Evolutionary conservation across 805 yeast species (phyloP), one percentile per base, ranked within the genome.

Genomic region (Nadsonia fulvescens): DNA sequence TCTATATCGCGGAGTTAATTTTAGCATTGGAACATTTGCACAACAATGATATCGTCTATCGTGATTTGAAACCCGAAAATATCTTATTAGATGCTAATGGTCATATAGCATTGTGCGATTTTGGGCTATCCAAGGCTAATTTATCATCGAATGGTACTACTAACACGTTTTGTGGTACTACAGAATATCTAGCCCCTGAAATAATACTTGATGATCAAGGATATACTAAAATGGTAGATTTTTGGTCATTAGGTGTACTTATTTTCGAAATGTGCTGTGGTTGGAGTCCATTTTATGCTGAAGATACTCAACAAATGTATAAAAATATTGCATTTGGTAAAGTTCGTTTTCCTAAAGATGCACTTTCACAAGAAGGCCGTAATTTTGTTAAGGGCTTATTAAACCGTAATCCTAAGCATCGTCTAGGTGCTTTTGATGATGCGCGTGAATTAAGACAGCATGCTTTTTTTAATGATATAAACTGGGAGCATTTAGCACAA

Each of bases 241-340:
- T 89, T 43, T 89, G 98, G 98, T 83, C 96, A 3, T 57, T 89
- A 31, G 98, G 98, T 33, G 98, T 89, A 14, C 58, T 89, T 32
- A 82, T 89, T 23, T 89, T 89, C 52, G 98, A 89, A 56, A 89
- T 89, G 98, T 83, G 96, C 52, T 89, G 96, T 56, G 98, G 98
- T 26, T 89, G 96, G 98, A 77, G 93, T 4, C 98, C 98, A 29
- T 89, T 89, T 51, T 89, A 81, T 44, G 98, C 96, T 14, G 95
- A 86, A 36, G 86, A 81, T 50, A 82, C 93, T 26, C 96, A 89
- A 56, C 94, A 89, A 52, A 89, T 89, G 98, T 89, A 89, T 56
- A 89, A 86, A 56, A 89, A 89, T 54, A 89, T 89, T 56, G 98
- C 96, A 4, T 89, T 82, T 53, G 98, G 98, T 35, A 89, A 86